Evolutionary conservation across 768 basidiomycete genomes (phyloP), one percentile per base, ranked within the genome.

Genomic region (Pisolithus marmoratus): DNA sequence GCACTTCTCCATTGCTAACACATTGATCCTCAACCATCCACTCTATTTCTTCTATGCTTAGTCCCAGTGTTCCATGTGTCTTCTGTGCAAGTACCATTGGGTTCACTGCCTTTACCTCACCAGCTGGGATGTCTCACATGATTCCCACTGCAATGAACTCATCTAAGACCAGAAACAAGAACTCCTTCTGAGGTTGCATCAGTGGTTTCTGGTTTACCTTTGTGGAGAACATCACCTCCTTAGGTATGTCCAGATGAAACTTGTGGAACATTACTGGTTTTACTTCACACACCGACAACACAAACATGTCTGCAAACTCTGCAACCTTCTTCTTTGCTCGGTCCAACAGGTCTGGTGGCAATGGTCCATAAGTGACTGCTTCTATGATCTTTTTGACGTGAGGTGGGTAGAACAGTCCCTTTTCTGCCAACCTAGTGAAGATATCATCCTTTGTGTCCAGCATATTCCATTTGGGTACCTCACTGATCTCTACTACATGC

Each of bases 221-320:
- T 0, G 46, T 70, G 0, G 58, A 54, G 54, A 77, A 71, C 9
- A 61, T 41, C 0, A 57, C 48, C 3, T 57, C 63, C 12, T 53
- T 43, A 0, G 66, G 65, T 2, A 77, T 60, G 44, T 70, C 57
- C 4, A 76, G 60, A 1, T 46, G 52, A 53, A 76, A 73, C 1
- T 59, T 57, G 5, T 63, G 65, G 1, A 64, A 69, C 8, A 59
- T 43, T 0, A 76, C 66, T 0, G 59, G 54, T 1, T 42, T 46
- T 4, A 77, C 74, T 50, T 78, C 72, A n/a, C 64, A 61, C 11
- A 75, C 55, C 0, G 70, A 65, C 2, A 75, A 54, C 5, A 72
- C 72, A 49, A 74, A 78, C 24, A 64, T 57, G 54, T 76, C 73
- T 0, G 74, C 72, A 48, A 62, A 74, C 44, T 68, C 51, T 0